A percentile compares a stretch with the other conserved stretches of the same genome.
Evolutionary conservation across 2,329 filamentous ascomycete genomes (phyloP).

Genomic region (Cladosporium colombiae): DNA sequence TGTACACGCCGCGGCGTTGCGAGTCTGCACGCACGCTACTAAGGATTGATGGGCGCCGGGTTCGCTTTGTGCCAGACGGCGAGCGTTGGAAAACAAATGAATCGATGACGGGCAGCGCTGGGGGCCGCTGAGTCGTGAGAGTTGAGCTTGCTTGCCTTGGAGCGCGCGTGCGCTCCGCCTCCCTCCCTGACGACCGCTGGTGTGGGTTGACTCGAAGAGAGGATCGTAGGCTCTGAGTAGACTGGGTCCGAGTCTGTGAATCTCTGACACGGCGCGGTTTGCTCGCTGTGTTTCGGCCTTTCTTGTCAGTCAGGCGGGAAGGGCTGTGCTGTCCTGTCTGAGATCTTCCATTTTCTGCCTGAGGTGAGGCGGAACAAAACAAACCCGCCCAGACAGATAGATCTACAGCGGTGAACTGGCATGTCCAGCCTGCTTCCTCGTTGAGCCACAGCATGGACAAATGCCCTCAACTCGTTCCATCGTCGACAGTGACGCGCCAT

Average conservation of each 20-base stretch:
- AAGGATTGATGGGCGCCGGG: neutral
- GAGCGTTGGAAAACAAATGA: slow-evolving; percentile 7
- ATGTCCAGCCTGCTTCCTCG: neutral
- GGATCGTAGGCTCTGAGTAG: neutral
- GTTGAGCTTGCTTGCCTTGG: neutral
- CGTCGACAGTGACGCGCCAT: neutral
- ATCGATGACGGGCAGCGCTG: slow-evolving; percentile 1
- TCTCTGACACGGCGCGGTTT: neutral
- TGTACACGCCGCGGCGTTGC: neutral
- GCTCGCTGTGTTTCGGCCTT: neutral
- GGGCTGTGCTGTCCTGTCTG: neutral
- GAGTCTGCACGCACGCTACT: slow-evolving; percentile 6
- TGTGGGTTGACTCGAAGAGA: neutral
- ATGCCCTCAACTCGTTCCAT: neutral
- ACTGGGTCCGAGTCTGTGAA: neutral
- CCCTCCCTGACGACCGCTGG: neutral
- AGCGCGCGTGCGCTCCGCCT: neutral
- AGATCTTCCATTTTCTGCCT: neutral
- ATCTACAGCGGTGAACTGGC: neutral
- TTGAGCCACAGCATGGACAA: neutral
- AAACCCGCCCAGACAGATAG: neutral
- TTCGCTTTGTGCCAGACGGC: slow-evolving; percentile 9
- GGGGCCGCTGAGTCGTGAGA: neutral
- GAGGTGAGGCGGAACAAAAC: neutral
- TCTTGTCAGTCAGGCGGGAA: neutral